A percentile compares a stretch with the other conserved stretches of the same genome.
These are phyloP conservation scores for Pyrenophora graminea DNA, from an alignment of 2,329 filamentous ascomycete species.

Conservation along the genomic window DNA sequence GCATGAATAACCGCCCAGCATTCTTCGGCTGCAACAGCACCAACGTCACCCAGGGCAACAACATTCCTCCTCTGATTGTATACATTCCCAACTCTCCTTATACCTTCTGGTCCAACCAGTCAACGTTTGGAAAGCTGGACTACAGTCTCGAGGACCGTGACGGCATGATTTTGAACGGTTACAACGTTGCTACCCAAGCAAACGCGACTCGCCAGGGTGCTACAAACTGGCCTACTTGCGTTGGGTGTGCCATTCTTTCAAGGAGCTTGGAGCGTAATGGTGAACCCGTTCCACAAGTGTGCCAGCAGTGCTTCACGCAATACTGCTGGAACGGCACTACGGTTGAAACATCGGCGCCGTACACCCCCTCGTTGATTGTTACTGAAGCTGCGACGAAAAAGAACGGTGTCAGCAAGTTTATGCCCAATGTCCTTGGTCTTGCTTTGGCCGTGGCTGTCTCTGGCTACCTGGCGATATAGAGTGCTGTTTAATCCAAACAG, in stretches of 20 bases:
- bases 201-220: conserved; percentile 72
- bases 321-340: conserved; percentile 96
- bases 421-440: conserved; percentile 29
- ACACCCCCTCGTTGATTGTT: conserved; percentile 32
- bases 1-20: conserved; percentile 72
- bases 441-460: conserved; percentile 24
- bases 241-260: conserved; percentile 83
- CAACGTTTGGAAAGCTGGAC: conserved; percentile 67
- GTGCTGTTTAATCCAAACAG: background rate
- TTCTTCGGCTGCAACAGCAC: conserved; percentile 78
- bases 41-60: conserved; percentile 60
- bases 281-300: conserved; percentile 70
- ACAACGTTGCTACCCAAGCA: conserved; percentile 78
- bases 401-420: conserved; percentile 29
- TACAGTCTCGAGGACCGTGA: conserved; percentile 72
- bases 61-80: conserved; percentile 70
- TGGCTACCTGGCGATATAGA: conserved; percentile 22
- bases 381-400: conserved; percentile 19
- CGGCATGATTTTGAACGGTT: conserved; percentile 83
- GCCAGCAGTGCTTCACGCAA: conserved; percentile 72
- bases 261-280: conserved; percentile 74
- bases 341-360: conserved; percentile 36
- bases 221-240: conserved; percentile 75
- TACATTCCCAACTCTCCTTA: conserved; percentile 90
- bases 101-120: conserved; percentile 73